Percentiles rank a stretch among this genome's conserved stretches.
Evolutionary conservation across 495 filamentous ascomycete species (phyloP).

Genomic region (Penicillium argentinense): DNA sequence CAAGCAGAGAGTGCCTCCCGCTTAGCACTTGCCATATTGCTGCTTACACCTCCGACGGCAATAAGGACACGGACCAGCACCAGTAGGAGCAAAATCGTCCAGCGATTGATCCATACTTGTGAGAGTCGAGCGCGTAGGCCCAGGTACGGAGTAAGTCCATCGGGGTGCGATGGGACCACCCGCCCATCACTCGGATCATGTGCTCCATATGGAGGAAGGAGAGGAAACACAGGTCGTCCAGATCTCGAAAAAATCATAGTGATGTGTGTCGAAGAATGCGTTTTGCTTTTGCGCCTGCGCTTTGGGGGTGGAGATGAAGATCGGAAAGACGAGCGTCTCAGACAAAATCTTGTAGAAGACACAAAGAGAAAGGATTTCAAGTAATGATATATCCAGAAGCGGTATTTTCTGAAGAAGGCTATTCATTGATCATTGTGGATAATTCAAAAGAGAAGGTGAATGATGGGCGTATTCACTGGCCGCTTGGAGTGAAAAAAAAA

Average conservation of each 20-base stretch:
- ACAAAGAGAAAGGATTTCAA: background rate
- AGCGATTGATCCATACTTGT: conserved; percentile 95
- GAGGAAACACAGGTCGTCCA: conserved; percentile 37
- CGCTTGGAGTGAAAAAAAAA: conserved; percentile 3
- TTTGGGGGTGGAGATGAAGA: background rate
- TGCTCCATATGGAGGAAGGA: conserved; percentile 47
- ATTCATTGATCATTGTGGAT: conserved; percentile 13
- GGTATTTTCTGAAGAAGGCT: conserved; percentile 13
- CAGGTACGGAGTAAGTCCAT: conserved; percentile 91
- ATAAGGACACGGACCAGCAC: conserved; percentile 79
- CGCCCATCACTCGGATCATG: conserved; percentile 38
- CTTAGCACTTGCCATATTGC: conserved; percentile 72
- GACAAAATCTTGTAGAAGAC: background rate
- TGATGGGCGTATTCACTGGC: background rate
- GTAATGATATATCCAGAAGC: conserved; percentile 5
- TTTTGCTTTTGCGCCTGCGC: background rate
- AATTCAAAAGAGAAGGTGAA: conserved; percentile 12
- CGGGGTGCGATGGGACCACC: conserved; percentile 51
- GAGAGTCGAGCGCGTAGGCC: conserved; percentile 86
- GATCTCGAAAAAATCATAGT: conserved; percentile 36
- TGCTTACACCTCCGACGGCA: conserved; percentile 65
- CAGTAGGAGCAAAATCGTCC: conserved; percentile 87
- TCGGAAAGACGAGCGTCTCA: conserved; percentile 1
- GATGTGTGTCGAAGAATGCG: background rate
- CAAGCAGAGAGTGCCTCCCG: conserved; percentile 83